Conservation (phyloP, 2,329 filamentous ascomycete species). For the Phyllosticta ampelicida region DNA sequence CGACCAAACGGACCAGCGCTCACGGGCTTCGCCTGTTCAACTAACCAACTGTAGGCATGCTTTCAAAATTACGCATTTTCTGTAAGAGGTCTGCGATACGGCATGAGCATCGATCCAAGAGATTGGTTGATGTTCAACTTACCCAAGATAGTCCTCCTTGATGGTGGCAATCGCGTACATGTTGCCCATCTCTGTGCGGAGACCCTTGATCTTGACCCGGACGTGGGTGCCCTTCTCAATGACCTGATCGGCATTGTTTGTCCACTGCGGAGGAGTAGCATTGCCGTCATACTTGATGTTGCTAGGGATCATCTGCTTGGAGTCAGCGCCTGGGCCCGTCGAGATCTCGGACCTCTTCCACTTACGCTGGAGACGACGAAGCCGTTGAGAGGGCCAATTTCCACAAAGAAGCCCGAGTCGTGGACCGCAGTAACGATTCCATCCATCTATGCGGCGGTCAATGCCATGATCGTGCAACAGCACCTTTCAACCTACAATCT, state of each 20-base stretch:
- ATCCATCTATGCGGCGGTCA: constrained; percentile 56
- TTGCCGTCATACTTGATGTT: constrained; percentile 94
- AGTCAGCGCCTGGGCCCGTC: background rate
- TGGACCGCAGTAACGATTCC: constrained; percentile 88
- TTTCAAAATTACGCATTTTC: background rate
- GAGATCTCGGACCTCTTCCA: constrained; percentile 13
- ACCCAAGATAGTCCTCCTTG: constrained; percentile 50
- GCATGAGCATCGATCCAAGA: background rate
- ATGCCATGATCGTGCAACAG: constrained; percentile 14
- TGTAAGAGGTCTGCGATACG: background rate
- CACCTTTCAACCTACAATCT: constrained; percentile 59
- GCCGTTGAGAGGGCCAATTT: constrained; percentile 65
- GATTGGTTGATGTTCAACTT: background rate
- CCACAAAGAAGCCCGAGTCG: constrained; percentile 80
- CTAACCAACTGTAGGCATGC: background rate
- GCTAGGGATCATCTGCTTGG: constrained; percentile 68
- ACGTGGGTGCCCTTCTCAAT: constrained; percentile 92
- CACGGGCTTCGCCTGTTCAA: background rate
- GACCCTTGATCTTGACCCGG: constrained; percentile 87
- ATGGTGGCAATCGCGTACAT: constrained; percentile 98
- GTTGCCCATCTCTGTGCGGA: constrained; percentile 82
- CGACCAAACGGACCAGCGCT: background rate
- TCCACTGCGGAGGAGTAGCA: constrained; percentile 92
- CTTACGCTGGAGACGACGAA: constrained; percentile 77
- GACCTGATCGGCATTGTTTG: constrained; percentile 84